These are phyloP conservation scores for Mortierella sp. DNA, from an alignment of 371 early-diverging fungal genomes.

Conservation along the genomic window DNA sequence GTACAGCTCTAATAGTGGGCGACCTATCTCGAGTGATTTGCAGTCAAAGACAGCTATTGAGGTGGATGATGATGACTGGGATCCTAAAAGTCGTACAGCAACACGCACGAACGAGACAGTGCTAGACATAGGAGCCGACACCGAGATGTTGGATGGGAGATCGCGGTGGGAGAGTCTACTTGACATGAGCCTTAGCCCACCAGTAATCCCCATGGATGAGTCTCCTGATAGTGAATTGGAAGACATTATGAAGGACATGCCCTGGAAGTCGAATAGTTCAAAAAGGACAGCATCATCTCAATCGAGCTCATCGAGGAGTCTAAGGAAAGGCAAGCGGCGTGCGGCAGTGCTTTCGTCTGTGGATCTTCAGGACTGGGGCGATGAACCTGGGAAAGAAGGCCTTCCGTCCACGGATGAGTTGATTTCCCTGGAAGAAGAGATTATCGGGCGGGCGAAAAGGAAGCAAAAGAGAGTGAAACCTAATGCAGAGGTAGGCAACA, in stretches of 20 bases:
- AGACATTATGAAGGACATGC: constrained; percentile 20
- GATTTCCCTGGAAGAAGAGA: constrained; percentile 19
- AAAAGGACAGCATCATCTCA: neutral
- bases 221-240: constrained; percentile 19
- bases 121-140: neutral
- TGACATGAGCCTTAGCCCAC: constrained; percentile 28
- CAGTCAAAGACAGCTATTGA: constrained; percentile 1
- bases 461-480: constrained; percentile 4
- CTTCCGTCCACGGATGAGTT: neutral
- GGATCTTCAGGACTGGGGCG: constrained; percentile 11
- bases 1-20: constrained; percentile 2
- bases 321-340: neutral
- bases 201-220: constrained; percentile 5
- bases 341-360: neutral
- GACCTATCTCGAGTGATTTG: constrained; percentile 19
- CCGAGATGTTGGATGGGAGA: neutral
- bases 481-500: neutral
- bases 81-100: neutral
- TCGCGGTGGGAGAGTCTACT: constrained; percentile 6
- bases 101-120: neutral
- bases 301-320: constrained; percentile 5
- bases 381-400: neutral
- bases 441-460: constrained; percentile 8
- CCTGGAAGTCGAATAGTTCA: neutral
- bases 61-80: neutral